Evolutionary conservation across 2,329 filamentous ascomycete species (phyloP).

Genomic region (Cladosporium halotolerans): DNA sequence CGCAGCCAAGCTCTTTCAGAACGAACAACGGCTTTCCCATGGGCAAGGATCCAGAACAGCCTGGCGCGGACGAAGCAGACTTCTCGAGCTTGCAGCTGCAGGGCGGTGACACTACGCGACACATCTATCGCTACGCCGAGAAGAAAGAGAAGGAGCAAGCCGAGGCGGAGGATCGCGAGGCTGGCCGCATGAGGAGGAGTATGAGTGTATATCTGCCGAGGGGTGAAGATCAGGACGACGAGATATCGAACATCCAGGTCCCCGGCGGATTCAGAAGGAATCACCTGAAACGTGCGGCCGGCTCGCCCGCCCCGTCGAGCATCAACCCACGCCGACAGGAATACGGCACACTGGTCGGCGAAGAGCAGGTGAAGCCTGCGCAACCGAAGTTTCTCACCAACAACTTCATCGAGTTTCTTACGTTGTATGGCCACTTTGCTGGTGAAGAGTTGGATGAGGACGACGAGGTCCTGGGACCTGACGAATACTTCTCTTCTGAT

Average conservation of each 20-base stretch:
- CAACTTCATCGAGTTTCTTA: conserved; percentile 93
- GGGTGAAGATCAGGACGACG: conserved; percentile 67
- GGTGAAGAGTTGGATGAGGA: conserved; percentile 96
- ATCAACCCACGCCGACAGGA: conserved; percentile 32
- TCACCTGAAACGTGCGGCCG: conserved; percentile 71
- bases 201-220: conserved; percentile 81
- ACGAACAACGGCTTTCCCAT: conserved; percentile 22
- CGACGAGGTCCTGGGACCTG: conserved; percentile 77
- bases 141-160: conserved; percentile 77
- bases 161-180: conserved; percentile 55
- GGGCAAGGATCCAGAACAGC: conserved; percentile 23
- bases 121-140: conserved; percentile 95
- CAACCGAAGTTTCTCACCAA: conserved; percentile 66
- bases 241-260: conserved; percentile 86
- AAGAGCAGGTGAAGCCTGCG: conserved; percentile 14
- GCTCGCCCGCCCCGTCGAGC: conserved; percentile 44
- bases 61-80: conserved; percentile 59
- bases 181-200: conserved; percentile 63
- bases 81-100: conserved; percentile 92
- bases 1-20: conserved; percentile 27
- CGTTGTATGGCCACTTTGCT: conserved; percentile 93
- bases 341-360: conserved; percentile 20
- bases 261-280: conserved; percentile 92
- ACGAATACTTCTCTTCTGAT: conserved; percentile 87
- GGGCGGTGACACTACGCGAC: conserved; percentile 87